phyloP scores from a whole-genome alignment of 78 protist species.

The Dictyostelium capitatum region DNA sequence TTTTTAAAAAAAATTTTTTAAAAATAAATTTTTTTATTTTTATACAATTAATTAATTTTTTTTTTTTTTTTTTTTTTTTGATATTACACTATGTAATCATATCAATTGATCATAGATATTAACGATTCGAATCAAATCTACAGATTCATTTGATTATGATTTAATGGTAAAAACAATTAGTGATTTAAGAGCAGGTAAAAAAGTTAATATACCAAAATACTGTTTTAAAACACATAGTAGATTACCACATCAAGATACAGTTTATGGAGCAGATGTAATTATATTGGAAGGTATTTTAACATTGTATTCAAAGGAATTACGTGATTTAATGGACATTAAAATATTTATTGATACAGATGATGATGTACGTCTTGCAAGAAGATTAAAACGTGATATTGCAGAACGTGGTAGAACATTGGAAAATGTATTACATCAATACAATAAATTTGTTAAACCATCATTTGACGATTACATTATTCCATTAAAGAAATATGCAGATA shows the following conservation, averaged over 20 bases:
- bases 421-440: constrained; percentile 84
- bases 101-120: not conserved
- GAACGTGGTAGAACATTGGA: constrained; percentile 87
- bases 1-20: not conserved
- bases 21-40: too few relatives aligned
- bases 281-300: constrained; percentile 91
- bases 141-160: constrained; percentile 84
- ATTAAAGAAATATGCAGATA: constrained; percentile 89
- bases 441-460: constrained; percentile 90
- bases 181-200: constrained; percentile 80
- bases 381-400: constrained; percentile 88
- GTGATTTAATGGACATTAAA: constrained; percentile 86
- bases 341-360: constrained; percentile 92
- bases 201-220: constrained; percentile 84
- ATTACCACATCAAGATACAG: constrained; percentile 48
- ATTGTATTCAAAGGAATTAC: constrained; percentile 56
- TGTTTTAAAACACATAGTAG: constrained; percentile 83
- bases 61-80: too few relatives aligned
- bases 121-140: too few relatives aligned
- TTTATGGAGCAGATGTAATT: constrained; percentile 86
- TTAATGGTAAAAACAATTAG: constrained; percentile 55
- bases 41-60: too few relatives aligned
- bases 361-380: constrained; percentile 88
- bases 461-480: constrained; percentile 90
- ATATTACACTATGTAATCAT: too few relatives aligned